phyloP scores from a whole-genome alignment of 2,329 filamentous ascomycete species.

The Diaporthe caulivora region DNA sequence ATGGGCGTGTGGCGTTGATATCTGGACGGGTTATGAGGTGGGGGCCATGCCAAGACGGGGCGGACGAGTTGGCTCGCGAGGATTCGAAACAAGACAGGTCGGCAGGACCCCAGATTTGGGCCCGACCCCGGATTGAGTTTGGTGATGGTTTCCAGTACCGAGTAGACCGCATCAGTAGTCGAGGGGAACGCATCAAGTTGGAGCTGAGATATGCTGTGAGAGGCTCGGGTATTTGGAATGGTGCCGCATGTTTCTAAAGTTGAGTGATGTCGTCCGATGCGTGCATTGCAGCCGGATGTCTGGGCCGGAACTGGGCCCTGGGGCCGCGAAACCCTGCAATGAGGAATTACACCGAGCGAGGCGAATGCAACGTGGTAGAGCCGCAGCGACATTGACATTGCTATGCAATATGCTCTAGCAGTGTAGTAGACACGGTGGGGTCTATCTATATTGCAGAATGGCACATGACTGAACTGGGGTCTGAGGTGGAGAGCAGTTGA shows the following conservation, averaged over 20 bases:
- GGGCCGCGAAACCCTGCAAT: not conserved
- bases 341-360: not conserved
- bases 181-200: not conserved
- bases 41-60: constrained; percentile 24
- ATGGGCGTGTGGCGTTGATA: not conserved
- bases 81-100: constrained; percentile 6
- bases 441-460: not conserved
- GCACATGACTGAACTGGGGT: not conserved
- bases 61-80: constrained; percentile 15
- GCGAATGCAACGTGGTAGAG: constrained; percentile 17
- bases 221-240: not conserved
- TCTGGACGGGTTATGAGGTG: not conserved
- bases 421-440: not conserved
- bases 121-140: constrained; percentile 16
- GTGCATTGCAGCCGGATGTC: not conserved
- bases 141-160: not conserved
- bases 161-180: not conserved
- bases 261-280: not conserved
- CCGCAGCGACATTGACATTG: not conserved
- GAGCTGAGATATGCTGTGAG: not conserved
- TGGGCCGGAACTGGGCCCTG: not conserved
- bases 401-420: too few species aligned
- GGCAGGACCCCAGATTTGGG: constrained; percentile 1
- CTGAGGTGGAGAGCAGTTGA: not conserved
- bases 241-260: not conserved